Base-by-base conservation (phyloP, 1,139 yeast species). In the Wickerhamomyces sp. region DNA sequence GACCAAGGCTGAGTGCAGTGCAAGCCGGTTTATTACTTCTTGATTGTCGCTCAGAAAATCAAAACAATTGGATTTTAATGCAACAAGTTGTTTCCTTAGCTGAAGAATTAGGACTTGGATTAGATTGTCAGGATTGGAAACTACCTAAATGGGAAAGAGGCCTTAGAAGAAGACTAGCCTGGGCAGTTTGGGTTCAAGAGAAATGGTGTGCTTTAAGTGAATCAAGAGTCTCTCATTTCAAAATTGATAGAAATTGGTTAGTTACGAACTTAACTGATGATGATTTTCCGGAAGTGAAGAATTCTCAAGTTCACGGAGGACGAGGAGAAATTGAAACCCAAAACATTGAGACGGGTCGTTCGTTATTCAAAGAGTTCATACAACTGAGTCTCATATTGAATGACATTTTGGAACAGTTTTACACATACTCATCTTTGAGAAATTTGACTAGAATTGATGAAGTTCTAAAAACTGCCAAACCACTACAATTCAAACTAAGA, bases 71-170 rank as follows among this genome's bases (percentile, higher is more conserved):
- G 95, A 80, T 86, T 3, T 63, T 90, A 28, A 82, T 90, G 52
- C 84, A 95, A 2, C 95, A 88, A 53, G 88, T 89, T 22, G 90
- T 86, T 4, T 85, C 95, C 0, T 61, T 88, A 22, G 81, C 95
- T 0, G 96, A 88, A 58, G 95, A 89, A 50, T 64, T 89, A 28
- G 96, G 96, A 0, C 65, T 89, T 12, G 95, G 95, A 0, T 68
- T 86, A 15, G 90, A 88, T 56, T 89, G 97, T 56, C 79, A 82
- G 41, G 76, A 74, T 45, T 89, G 97, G 97, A 80, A 85, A 54
- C 62, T 89, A 27, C 97, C 97, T 0, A 81, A 83, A 52, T 89
- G 97, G 97, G 97, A 89, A 57, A 70, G 95, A 39, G 92, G 94
- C 2, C 63, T 89, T 35, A 68, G 97, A 38, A 76, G 87, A 52